Evolutionary conservation across 1,284 basidiomycete species (phyloP).

Genomic region (Apiotrichum brassicae): DNA sequence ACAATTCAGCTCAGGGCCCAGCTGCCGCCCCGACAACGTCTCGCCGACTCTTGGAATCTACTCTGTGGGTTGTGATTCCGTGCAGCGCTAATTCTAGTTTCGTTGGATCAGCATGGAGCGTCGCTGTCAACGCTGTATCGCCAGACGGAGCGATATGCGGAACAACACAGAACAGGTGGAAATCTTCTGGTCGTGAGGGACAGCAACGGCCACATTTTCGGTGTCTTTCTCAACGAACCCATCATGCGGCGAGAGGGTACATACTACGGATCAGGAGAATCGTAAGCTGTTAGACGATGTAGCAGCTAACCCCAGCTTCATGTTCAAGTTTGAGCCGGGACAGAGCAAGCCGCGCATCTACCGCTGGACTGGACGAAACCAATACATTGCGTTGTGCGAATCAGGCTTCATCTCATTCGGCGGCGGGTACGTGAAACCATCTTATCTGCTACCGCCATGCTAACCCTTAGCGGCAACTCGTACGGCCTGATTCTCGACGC

Average conservation of each 20-base stretch:
- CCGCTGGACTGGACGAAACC: slow-evolving; percentile 84
- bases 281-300: slow-evolving; percentile 53
- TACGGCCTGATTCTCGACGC: slow-evolving; percentile 89
- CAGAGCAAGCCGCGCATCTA: slow-evolving; percentile 55
- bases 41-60: slow-evolving; percentile 74
- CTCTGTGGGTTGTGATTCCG: slow-evolving; percentile 54
- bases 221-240: slow-evolving; percentile 72
- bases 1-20: slow-evolving; percentile 58
- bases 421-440: slow-evolving; percentile 62
- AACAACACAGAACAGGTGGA: slow-evolving; percentile 44
- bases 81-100: slow-evolving; percentile 44
- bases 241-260: slow-evolving; percentile 54
- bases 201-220: slow-evolving; percentile 60
- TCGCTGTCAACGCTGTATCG: slow-evolving; percentile 81
- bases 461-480: slow-evolving; percentile 60
- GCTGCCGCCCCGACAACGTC: slow-evolving; percentile 71
- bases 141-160: slow-evolving; percentile 51
- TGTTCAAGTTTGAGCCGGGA: slow-evolving; percentile 56
- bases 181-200: slow-evolving; percentile 60
- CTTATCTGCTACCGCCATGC: background rate
- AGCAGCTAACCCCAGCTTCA: slow-evolving; percentile 54
- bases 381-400: slow-evolving; percentile 84
- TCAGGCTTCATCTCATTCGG: slow-evolving; percentile 74
- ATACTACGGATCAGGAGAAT: slow-evolving; percentile 80
- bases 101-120: slow-evolving; percentile 90